Evolutionary conservation across 2,329 filamentous ascomycete genomes (phyloP).

Genomic region (Claviceps sp.): DNA sequence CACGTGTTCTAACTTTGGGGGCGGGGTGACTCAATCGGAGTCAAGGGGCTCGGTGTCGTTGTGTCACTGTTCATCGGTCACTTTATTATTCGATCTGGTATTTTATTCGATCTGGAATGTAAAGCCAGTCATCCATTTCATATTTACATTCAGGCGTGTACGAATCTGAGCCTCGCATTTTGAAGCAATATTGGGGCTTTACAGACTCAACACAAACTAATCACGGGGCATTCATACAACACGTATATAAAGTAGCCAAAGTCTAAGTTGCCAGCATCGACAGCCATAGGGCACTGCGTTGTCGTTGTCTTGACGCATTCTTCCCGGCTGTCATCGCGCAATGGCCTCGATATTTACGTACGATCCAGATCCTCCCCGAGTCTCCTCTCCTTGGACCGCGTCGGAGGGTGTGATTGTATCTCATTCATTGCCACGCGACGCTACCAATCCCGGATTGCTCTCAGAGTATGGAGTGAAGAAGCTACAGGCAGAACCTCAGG

Average conservation of each 20-base stretch:
- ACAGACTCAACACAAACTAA: no score
- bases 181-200: no score
- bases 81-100: no score
- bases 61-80: no score
- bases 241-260: no score
- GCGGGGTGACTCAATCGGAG: not conserved
- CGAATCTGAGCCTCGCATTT: not conserved
- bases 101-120: no score
- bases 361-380: slow-evolving; percentile 73
- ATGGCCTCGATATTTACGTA: slow-evolving; percentile 98
- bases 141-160: not conserved
- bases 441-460: slow-evolving; percentile 26
- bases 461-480: slow-evolving; percentile 57
- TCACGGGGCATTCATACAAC: no score
- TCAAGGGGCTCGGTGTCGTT: not conserved
- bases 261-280: no score
- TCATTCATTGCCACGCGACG: slow-evolving; percentile 19
- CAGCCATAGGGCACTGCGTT: not conserved
- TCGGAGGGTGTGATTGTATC: slow-evolving; percentile 28
- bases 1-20: not conserved
- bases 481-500: slow-evolving; percentile 80
- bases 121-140: not conserved
- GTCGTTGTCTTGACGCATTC: not conserved
- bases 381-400: slow-evolving; percentile 79
- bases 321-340: not conserved